Base-by-base conservation (phyloP, 805 yeast species). In the Hanseniaspora lindneri region DNA sequence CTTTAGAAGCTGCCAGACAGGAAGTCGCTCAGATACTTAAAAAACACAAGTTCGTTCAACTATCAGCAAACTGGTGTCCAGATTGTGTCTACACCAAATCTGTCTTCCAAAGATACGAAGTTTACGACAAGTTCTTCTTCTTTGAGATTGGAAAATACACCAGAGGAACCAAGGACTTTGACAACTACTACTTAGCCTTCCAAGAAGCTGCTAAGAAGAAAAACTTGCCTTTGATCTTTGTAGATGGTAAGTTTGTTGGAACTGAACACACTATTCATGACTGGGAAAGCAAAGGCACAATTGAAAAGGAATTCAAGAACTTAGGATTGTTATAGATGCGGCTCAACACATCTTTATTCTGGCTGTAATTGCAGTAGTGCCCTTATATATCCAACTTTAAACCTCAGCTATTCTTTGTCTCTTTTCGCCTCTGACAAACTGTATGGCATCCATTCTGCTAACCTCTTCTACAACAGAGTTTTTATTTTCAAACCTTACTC, bases 401-500 rank as follows among this genome's bases (percentile, higher is more conserved):
- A 60, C 52, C 16, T 61, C 65, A 6, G 57, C 58, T 39, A 55
- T 51, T 49, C 41, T 34, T 25, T 34, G 49, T 39, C 59, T 60
- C 41, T 54, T 58, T 41, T 55, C 58, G 16, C 86, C 86, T 56
- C 82, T 92, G 16, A 89, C 80, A 63, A 92, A 86, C n/a, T 76
- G 71, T 54, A 85, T 63, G 3, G 98, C 97, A 40, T 80, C 83
- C 3, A 76, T 77, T 51, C 73, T 73, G 21, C 73, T 69, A 50
- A 89, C 83, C 51, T 80, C 83, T 52, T 75, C 72, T 2, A 89
- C 80, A 0, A 82, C 72, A 49, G 95, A 84, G 41, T 83, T 85
- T 58, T 85, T 84, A 59, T 84, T 81, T 52, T 76, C 77, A 61
- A 79, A 89, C 67, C 77, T 76, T 1, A 92, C 96, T 19, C 96